Evolutionary conservation across 1,284 basidiomycete genomes (phyloP).

Genomic region (Sporisorium reilianum): DNA sequence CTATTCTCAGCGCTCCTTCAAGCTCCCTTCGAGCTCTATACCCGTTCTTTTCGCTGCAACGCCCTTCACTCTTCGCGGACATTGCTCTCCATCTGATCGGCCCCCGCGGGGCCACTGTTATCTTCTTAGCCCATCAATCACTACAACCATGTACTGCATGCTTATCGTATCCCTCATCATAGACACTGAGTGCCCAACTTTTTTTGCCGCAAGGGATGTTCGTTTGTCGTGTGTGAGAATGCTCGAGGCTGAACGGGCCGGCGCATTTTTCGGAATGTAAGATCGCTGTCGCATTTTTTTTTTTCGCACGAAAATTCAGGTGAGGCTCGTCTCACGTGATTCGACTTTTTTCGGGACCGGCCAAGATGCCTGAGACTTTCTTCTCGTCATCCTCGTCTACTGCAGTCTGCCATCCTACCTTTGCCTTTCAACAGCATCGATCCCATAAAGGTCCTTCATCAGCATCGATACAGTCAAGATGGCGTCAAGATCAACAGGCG

Average conservation of each 20-base stretch:
- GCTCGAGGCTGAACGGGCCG: not conserved
- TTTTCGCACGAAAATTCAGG: conserved; percentile 25
- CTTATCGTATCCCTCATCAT: not conserved
- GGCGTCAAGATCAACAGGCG: conserved; percentile 24
- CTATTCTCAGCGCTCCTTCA: not conserved
- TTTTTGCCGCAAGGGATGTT: not conserved
- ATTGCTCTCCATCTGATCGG: not conserved
- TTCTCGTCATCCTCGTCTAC: conserved; percentile 12
- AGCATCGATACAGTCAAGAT: conserved; percentile 2
- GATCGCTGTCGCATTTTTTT: not conserved
- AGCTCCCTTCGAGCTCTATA: conserved; percentile 36
- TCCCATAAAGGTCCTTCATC: not conserved
- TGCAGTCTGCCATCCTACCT: not conserved
- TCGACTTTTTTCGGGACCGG: conserved; percentile 22
- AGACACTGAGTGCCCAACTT: not conserved
- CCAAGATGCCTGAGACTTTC: conserved; percentile 22
- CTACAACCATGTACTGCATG: not conserved
- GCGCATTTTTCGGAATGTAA: not conserved
- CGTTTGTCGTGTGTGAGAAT: not conserved
- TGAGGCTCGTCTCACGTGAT: conserved; percentile 26
- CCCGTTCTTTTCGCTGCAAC: conserved; percentile 3
- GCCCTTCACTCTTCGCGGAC: conserved; percentile 7
- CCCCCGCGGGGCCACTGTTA: not conserved
- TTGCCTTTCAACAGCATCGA: not conserved
- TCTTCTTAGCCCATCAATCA: not conserved